Conservation (phyloP, 345 rosid species). For the Kernera saxatilis region DNA sequence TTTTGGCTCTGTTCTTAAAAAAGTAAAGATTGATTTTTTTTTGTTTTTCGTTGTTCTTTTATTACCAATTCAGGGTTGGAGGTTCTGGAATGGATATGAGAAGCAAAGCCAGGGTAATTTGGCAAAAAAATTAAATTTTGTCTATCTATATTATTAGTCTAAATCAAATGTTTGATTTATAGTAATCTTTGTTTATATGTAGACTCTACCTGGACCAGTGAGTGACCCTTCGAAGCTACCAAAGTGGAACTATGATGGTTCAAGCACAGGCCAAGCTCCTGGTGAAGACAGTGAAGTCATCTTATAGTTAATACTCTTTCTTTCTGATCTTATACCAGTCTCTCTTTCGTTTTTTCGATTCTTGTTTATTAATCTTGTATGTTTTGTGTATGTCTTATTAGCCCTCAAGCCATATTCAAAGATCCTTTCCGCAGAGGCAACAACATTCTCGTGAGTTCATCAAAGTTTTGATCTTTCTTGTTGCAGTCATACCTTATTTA, state of each 20-base stretch:
- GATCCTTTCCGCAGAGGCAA: conserved; percentile 90
- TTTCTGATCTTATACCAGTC: conserved; percentile 14
- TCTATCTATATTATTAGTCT: neutral
- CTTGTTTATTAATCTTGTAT: neutral
- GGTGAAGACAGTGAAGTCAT: conserved; percentile 95
- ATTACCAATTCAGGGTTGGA: conserved; percentile 50
- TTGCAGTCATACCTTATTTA: neutral
- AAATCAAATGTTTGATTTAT: neutral
- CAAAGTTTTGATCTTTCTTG: neutral
- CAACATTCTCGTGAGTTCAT: conserved; percentile 64
- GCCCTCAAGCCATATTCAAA: conserved; percentile 93
- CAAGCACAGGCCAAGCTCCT: conserved; percentile 88
- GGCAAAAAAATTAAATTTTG: neutral
- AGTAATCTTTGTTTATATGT: neutral
- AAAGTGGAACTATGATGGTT: conserved; percentile 83
- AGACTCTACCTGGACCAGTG: conserved; percentile 67
- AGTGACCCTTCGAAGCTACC: conserved; percentile 60
- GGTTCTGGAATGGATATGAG: conserved; percentile 81
- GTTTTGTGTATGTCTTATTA: conserved; percentile 10
- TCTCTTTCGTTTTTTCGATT: neutral
- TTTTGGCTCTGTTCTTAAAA: too few species aligned
- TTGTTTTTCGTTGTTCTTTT: too few species aligned
- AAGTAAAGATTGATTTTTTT: too few species aligned
- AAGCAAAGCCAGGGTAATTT: conserved; percentile 77
- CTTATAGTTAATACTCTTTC: conserved; percentile 46